Evolutionary conservation across 176 grass and related monocot genomes (phyloP).

Genomic region (Bolboschoenus planiculmis): DNA sequence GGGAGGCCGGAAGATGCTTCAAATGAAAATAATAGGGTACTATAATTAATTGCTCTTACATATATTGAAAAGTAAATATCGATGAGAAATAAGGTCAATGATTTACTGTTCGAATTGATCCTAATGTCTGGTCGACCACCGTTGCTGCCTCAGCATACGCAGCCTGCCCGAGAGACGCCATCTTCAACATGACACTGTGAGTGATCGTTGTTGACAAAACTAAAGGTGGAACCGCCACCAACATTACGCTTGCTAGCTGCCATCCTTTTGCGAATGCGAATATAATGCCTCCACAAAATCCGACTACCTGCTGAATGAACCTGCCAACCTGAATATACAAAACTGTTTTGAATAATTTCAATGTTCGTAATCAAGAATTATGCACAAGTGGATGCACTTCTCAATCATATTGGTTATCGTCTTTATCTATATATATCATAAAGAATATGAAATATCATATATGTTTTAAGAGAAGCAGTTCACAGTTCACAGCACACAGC

Average conservation of each 20-base stretch:
- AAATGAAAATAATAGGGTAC: neutral
- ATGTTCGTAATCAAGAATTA: neutral
- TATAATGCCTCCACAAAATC: conserved; percentile 47
- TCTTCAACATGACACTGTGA: conserved; percentile 33
- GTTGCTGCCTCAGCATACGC: conserved; percentile 45
- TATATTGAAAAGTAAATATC: neutral
- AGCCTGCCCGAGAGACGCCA: conserved; percentile 45
- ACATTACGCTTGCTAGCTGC: conserved; percentile 51
- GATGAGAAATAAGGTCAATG: neutral
- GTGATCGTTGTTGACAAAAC: conserved; percentile 41
- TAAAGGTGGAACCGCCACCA: conserved; percentile 47
- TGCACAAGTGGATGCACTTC: neutral
- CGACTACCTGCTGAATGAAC: conserved; percentile 43
- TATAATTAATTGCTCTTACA: too few relatives aligned
- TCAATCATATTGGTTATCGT: too few relatives aligned
- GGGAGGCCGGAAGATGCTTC: neutral
- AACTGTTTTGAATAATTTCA: neutral
- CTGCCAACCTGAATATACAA: conserved; percentile 35
- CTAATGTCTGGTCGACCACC: conserved; percentile 57
- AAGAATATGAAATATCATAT: neutral
- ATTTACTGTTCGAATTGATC: conserved; percentile 52
- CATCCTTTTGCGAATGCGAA: conserved; percentile 56
- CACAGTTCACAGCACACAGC: neutral
- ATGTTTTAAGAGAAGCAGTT: neutral
- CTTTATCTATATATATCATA: too few relatives aligned